These are phyloP conservation scores for Zea mays DNA, from an alignment of 176 grass and related monocot genomes.

Conservation along the genomic window Zm-B73-REFERENCE-NAM-5.0 NC_050104.1:161190001-161190500, in stretches of 20 bases:
- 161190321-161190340: conserved; percentile 50
- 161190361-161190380: conserved; percentile 29
- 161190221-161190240: conserved; percentile 62
- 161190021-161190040: conserved; percentile 79
- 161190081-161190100: conserved; percentile 67
- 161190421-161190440: conserved; percentile 62
- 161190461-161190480: conserved; percentile 65
- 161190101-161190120: conserved; percentile 53
- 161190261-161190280: conserved; percentile 56
- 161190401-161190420: conserved; percentile 45
- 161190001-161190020: conserved; percentile 76
- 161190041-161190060: conserved; percentile 68
- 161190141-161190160: conserved; percentile 70
- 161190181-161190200: conserved; percentile 63
- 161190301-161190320: conserved; percentile 54
- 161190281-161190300: conserved; percentile 48
- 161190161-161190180: conserved; percentile 59
- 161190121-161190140: conserved; percentile 73
- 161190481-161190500: conserved; percentile 58
- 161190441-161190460: conserved; percentile 58
- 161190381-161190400: conserved; percentile 21
- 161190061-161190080: conserved; percentile 78
- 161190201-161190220: conserved; percentile 61
- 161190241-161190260: conserved; percentile 55
- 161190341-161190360: conserved; percentile 26